These are phyloP conservation scores for Anthracocystis panici-leucophaei DNA, from an alignment of 1,284 basidiomycete species.

Conservation along the genomic window DNA sequence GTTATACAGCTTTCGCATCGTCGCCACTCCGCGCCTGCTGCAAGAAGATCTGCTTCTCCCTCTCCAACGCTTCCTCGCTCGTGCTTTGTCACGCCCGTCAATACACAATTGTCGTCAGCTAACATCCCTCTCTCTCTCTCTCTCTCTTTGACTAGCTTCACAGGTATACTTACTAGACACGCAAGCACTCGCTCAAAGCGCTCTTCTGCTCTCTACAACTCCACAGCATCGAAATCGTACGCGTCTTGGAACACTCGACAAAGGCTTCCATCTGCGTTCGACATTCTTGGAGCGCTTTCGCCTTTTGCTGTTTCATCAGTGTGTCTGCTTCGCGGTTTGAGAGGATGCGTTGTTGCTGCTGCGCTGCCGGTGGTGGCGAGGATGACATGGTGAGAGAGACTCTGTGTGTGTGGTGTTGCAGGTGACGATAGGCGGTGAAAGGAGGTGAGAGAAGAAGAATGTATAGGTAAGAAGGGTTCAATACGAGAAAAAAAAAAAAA, in stretches of 20 bases:
- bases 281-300: constrained; percentile 36
- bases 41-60: constrained; percentile 32
- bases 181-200: constrained; percentile 27
- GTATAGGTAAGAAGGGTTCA: neutral
- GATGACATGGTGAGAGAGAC: constrained; percentile 9
- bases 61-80: constrained; percentile 39
- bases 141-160: neutral
- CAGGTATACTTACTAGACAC: constrained; percentile 33
- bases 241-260: constrained; percentile 39
- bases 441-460: neutral
- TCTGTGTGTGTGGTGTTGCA: neutral
- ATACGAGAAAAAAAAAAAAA: too few species aligned
- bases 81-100: constrained; percentile 22
- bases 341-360: constrained; percentile 26
- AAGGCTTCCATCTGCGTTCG: constrained; percentile 42
- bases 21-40: constrained; percentile 9
- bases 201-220: constrained; percentile 29
- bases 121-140: neutral
- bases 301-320: constrained; percentile 43
- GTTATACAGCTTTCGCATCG: constrained; percentile 14
- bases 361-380: neutral
- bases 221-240: constrained; percentile 47
- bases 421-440: neutral
- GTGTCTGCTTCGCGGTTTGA: constrained; percentile 46
- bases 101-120: neutral